A percentile compares a stretch with the other conserved stretches of the same genome.
phyloP scores from a whole-genome alignment of 345 rosid genomes.

The Gossypium anomalum region DNA sequence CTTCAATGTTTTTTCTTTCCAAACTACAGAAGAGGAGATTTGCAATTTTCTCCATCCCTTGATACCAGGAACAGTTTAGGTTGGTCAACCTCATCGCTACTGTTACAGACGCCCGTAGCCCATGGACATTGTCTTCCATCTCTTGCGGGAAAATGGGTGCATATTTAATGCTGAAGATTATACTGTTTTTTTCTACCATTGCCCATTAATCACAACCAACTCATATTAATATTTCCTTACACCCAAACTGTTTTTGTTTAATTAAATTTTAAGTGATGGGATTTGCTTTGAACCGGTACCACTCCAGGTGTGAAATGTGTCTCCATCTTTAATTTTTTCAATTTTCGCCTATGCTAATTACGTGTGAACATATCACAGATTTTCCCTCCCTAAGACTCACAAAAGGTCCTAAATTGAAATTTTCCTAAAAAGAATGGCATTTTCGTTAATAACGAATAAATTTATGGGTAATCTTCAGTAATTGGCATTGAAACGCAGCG shows the following conservation, averaged over 20 bases:
- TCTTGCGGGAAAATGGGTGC: background rate
- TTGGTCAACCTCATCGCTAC: no score
- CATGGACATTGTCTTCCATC: background rate
- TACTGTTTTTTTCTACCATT: background rate
- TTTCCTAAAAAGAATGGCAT: conserved; percentile 3
- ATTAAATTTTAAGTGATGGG: no score
- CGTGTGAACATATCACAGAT: no score
- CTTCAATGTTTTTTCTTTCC: no score
- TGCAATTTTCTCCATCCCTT: no score
- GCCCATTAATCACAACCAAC: no score
- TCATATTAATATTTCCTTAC: no score
- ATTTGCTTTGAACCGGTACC: background rate
- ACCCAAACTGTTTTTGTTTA: no score
- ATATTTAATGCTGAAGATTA: background rate
- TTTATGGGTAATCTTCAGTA: background rate
- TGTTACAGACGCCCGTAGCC: background rate
- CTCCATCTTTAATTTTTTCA: background rate
- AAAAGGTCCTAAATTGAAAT: background rate
- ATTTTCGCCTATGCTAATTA: background rate
- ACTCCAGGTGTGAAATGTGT: background rate
- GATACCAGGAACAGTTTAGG: no score
- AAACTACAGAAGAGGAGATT: no score
- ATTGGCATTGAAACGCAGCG: conserved; percentile 10
- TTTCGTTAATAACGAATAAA: background rate
- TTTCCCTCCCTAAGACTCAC: no score